Percentiles rank a stretch among this genome's conserved stretches.
phyloP scores from a whole-genome alignment of 2,329 filamentous ascomycete species.

The Zymoseptoria crescenta region DNA sequence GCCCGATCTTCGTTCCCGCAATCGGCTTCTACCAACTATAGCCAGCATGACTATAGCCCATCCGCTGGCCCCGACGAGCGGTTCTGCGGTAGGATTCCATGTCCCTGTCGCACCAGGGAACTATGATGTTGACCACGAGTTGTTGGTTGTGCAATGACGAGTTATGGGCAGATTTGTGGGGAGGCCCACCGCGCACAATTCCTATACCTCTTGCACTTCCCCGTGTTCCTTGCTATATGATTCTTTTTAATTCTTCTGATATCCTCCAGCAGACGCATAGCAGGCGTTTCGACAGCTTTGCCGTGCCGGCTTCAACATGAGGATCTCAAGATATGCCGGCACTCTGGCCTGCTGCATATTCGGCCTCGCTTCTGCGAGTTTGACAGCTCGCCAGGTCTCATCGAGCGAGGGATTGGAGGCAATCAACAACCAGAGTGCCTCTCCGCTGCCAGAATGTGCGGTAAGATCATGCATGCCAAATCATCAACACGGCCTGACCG shows the following conservation, averaged over 20 bases:
- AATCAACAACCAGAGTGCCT: neutral
- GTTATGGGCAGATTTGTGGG: neutral
- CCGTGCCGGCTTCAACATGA: neutral
- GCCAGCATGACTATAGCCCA: neutral
- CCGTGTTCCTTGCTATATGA: neutral
- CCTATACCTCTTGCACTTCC: neutral
- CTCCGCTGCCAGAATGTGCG: conserved; percentile 6
- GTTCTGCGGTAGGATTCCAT: neutral
- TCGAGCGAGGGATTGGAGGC: neutral
- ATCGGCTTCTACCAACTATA: neutral
- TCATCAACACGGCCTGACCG: conserved; percentile 1
- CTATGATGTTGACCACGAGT: neutral
- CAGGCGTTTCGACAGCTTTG: neutral
- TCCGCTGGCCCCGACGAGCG: neutral
- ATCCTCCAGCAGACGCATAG: neutral
- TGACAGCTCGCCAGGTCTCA: neutral
- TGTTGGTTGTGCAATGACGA: neutral
- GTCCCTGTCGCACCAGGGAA: neutral
- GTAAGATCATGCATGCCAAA: conserved; percentile 2
- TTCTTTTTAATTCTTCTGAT: neutral
- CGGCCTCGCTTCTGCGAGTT: neutral
- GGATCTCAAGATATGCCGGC: neutral
- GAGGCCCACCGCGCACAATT: neutral
- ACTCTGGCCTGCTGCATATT: neutral
- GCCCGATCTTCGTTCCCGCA: neutral